Percentiles rank a stretch among this genome's conserved stretches.
Conservation (phyloP, 306 rosid genomes). For the Fragaria ananassa region DNA sequence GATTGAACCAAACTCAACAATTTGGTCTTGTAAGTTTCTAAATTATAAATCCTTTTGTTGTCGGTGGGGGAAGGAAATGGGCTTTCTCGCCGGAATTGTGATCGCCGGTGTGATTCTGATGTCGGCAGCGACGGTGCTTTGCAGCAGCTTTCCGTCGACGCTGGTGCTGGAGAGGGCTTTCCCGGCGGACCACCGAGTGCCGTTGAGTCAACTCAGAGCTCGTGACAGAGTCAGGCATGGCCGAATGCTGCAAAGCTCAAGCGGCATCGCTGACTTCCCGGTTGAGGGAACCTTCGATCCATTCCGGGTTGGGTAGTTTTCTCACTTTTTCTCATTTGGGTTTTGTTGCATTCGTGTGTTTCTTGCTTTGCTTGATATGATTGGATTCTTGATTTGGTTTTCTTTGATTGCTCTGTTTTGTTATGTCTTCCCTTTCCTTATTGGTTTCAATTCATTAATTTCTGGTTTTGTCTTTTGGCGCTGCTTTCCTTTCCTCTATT, state of each 20-base stretch:
- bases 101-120: constrained; percentile 27
- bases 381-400: background rate
- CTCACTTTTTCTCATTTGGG: constrained; percentile 13
- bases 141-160: constrained; percentile 50
- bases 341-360: constrained; percentile 3
- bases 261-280: constrained; percentile 63
- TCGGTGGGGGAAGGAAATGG: constrained; percentile 31
- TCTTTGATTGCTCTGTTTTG: background rate
- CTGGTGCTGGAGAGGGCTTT: constrained; percentile 78
- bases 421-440: background rate
- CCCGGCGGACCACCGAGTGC: constrained; percentile 63
- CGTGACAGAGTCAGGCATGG: constrained; percentile 72
- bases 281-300: constrained; percentile 83
- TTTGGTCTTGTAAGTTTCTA: background rate
- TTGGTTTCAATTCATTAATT: background rate
- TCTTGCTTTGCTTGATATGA: background rate
- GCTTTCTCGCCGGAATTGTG: constrained; percentile 22
- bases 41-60: background rate
- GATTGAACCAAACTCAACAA: background rate
- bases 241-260: constrained; percentile 66
- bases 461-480: background rate
- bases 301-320: constrained; percentile 71
- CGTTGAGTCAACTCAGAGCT: constrained; percentile 59
- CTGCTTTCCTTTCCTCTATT: background rate
- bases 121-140: constrained; percentile 24